Base-by-base conservation (phyloP, 192 early-diverging fungal species). In the Diversispora epigaea region DNA sequence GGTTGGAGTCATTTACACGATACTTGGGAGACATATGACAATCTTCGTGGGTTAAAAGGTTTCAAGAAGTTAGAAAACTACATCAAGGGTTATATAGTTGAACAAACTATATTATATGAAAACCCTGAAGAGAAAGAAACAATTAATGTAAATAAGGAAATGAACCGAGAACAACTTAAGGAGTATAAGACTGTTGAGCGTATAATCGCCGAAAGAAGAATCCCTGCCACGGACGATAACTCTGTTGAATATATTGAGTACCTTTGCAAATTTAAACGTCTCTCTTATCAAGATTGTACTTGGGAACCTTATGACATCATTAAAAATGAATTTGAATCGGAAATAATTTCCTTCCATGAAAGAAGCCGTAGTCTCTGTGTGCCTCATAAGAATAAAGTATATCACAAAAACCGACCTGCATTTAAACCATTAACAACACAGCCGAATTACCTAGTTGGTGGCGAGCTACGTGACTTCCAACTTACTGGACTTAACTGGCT, bases 401-500 rank as follows among this genome's bases (percentile, higher is more conserved):
- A 32, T 32, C 25, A 83, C 19, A 87, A 90, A 66, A 77, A 78
- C 40, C 86, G 98, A 15, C 92, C 93, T 11, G 82, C 86, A 67
- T 98, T 95, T 82, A 90, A 93, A 77, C 84, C 82, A 43, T 84
- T 96, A 76, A 64, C 84, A 22, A 87, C 87, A 40, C 94, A 98
- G 78, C 95, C 96, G 0, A 84, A 83, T 32, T 98, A 92, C 77
- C 81, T 98, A 73, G 76, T 76, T 0, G 95, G 94, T 46, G 96
- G 96, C 15, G 85, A 94, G 65, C 87, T 99, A 60, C 89, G 97
- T 46, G 96, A 98, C 76, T 99, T 98, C 79, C 98, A 99, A 82
- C 76, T 98, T 54, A 88, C 91, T 25, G 95, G 95, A 46, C 81
- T 99, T 50, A 98, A 97, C 81, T 99, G 98, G 98, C 93, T 96